Conservation (phyloP, 1,284 basidiomycete genomes). For the Moniliophthora roreri region DNA sequence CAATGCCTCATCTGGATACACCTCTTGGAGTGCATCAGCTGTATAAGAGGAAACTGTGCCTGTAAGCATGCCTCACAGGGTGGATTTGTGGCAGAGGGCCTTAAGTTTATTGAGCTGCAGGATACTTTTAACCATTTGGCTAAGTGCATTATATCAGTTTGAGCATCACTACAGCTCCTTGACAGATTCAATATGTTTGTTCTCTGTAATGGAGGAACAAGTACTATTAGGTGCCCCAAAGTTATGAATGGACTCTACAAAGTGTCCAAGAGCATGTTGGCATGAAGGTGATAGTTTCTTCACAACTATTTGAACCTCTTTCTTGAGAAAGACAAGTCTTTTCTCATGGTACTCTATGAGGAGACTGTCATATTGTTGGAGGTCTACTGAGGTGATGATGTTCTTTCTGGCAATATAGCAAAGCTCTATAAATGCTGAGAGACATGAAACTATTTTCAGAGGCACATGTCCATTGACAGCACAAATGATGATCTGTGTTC, state of each 20-base stretch:
- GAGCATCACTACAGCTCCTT: background rate
- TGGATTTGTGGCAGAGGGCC: no score
- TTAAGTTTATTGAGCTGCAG: no score
- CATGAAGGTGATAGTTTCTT: background rate
- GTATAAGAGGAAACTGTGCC: no score
- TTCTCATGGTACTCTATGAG: no score
- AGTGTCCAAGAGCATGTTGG: background rate
- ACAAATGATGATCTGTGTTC: conserved; percentile 26
- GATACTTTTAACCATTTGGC: background rate
- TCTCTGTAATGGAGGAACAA: background rate
- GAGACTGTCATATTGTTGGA: conserved; percentile 19
- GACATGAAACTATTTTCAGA: conserved; percentile 16
- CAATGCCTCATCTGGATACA: no score
- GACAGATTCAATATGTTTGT: background rate
- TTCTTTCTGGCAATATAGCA: conserved; percentile 29
- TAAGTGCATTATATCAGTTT: background rate
- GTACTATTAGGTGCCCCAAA: background rate
- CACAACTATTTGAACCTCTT: no score
- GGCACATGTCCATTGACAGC: conserved; percentile 25
- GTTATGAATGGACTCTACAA: background rate
- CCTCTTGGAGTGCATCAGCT: no score
- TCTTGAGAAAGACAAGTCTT: no score
- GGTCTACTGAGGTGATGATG: conserved; percentile 16
- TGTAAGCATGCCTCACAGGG: no score
- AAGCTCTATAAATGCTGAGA: conserved; percentile 29